Evolutionary conservation across 345 rosid species (phyloP).

Genomic region (Limnanthes douglasii): DNA sequence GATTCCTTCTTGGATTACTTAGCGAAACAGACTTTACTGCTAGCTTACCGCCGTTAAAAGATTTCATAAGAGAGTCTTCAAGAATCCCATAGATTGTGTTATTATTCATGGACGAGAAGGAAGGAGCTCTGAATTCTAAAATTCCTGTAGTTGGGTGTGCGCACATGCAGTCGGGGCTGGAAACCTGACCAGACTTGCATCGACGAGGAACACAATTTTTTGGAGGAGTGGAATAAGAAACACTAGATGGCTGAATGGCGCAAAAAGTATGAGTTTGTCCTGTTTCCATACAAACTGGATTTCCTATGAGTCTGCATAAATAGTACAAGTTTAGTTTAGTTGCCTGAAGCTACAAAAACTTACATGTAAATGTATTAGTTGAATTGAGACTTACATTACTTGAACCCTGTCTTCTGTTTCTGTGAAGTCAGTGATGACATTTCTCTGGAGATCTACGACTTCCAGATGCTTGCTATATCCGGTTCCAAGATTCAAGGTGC

Average conservation of each 20-base stretch:
- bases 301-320: conserved; percentile 42
- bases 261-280: conserved; percentile 26
- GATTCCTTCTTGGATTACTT: conserved; percentile 39
- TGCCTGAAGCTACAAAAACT: neutral
- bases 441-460: conserved; percentile 37
- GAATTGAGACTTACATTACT: conserved; percentile 50
- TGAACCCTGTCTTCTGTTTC: conserved; percentile 4
- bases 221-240: conserved; percentile 24
- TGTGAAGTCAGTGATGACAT: conserved; percentile 21
- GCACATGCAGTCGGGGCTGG: conserved; percentile 58
- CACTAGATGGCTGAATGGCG: conserved; percentile 6
- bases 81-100: conserved; percentile 19
- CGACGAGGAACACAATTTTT: conserved; percentile 22
- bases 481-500: conserved; percentile 36
- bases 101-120: conserved; percentile 46
- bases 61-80: conserved; percentile 8
- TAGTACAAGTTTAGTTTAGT: neutral
- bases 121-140: conserved; percentile 41
- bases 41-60: conserved; percentile 17
- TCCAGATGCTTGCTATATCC: conserved; percentile 24
- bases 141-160: conserved; percentile 52
- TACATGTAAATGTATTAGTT: no score
- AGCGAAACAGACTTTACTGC: conserved; percentile 52
- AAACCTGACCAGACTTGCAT: conserved; percentile 20
- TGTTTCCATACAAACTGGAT: conserved; percentile 44